Evolutionary conservation across 495 filamentous ascomycete species (phyloP).

Genomic region (Parachaetomium inaequale): DNA sequence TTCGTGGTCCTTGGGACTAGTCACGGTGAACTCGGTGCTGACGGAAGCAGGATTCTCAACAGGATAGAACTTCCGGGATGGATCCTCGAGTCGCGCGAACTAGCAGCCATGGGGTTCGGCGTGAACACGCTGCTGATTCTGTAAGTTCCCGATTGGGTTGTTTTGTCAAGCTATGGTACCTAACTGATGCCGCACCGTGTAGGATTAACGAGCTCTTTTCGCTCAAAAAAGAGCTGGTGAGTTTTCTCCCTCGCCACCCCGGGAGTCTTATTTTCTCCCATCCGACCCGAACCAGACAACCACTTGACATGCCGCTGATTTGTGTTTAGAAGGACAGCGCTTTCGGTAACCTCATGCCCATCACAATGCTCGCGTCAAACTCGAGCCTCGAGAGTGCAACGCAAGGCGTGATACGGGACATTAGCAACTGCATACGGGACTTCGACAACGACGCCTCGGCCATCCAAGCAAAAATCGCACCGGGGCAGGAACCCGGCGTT

Average conservation of each 20-base stretch:
- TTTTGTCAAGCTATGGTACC: not conserved
- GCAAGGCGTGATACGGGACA: not conserved
- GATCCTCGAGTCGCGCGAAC: constrained; percentile 5
- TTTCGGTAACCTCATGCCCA: constrained; percentile 16
- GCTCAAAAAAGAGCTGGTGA: constrained; percentile 25
- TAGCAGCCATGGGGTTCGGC: not conserved
- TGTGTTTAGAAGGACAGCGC: constrained; percentile 12
- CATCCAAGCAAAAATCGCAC: not conserved
- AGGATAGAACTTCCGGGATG: not conserved
- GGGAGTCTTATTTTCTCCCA: too few relatives aligned
- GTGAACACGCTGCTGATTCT: constrained; percentile 17
- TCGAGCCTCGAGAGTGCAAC: constrained; percentile 8
- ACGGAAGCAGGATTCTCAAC: constrained; percentile 10
- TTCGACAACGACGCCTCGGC: constrained; percentile 8
- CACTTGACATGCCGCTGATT: not conserved
- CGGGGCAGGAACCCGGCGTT: not conserved
- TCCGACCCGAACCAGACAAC: too few relatives aligned
- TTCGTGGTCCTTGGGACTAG: not conserved
- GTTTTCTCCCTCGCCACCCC: not conserved
- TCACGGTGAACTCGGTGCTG: not conserved
- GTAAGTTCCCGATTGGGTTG: constrained; percentile 15
- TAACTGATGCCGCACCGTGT: not conserved
- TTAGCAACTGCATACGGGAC: not conserved
- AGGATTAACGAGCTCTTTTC: constrained; percentile 27
- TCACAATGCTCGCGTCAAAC: constrained; percentile 9